Base-by-base conservation (phyloP, 805 yeast genomes). In the Blastobotrys mokoenaii region DNA sequence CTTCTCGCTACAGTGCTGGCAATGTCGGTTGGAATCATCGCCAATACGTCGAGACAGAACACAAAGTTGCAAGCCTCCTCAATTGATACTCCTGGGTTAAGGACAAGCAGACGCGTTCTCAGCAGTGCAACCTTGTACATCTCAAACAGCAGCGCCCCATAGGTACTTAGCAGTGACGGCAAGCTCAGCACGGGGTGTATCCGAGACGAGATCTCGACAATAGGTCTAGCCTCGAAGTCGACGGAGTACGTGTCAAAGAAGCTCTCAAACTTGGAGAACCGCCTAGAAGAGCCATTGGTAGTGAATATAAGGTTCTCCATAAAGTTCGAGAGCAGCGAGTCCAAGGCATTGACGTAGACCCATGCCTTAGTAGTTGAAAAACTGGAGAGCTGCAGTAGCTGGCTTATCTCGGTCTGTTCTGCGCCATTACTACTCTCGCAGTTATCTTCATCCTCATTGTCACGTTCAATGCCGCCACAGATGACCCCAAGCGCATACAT, bases 401-500 rank as follows among this genome's bases (percentile, higher is more conserved):
- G 27, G 27, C 27, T 22, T 22, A 22, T 22, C 8, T 22, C 27
- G 4, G 27, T 22, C 27, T 22, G 27, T 22, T 22, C 27, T 5
- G 27, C 27, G 8, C 51, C 16, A 41, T 47, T 33, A 20, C 32
- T 29, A 30, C 37, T 31, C 40, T 40, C 17, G 17, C 31, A 4
- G 4, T 22, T 4, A 8, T 22, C 27, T 22, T 22, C 27, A 22
- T 22, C 27, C 8, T 22, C 37, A 15, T 17, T 34, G 16, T 15
- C 16, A 4, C 14, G 37, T 14, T 34, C 37, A 34, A 34, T 17
- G 9, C 37, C 18, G 32, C 50, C 38, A 45, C 50, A 35, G 17
- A 82, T 61, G 1, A 82, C 62, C 0, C 88, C 89, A 8, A 83
- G 57, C 1, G 88, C 76, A 55, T 70, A 82, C 79, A 83, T 75